Conservation (phyloP, 148 eudicot species). For the Vaccinium darrowii region DNA sequence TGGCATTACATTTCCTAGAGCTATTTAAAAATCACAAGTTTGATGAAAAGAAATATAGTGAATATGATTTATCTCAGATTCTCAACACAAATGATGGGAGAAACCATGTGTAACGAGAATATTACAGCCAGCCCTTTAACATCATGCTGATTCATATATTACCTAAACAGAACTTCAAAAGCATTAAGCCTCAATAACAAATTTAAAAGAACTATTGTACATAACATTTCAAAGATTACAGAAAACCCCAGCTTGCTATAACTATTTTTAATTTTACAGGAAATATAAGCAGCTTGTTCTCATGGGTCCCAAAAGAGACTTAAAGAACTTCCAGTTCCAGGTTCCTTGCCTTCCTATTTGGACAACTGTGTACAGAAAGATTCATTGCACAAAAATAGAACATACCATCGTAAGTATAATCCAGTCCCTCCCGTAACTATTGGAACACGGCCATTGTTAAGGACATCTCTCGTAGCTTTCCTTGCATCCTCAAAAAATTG, state of each 20-base stretch:
- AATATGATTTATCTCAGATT: neutral
- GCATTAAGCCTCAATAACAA: neutral
- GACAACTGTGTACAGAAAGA: constrained; percentile 9
- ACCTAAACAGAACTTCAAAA: neutral
- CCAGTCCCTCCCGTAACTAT: constrained; percentile 96
- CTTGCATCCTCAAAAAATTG: constrained; percentile 89
- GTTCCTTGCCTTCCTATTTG: neutral
- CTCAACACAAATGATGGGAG: neutral
- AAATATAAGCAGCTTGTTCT: neutral
- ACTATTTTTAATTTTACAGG: neutral
- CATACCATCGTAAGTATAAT: constrained; percentile 90
- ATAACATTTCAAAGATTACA: neutral
- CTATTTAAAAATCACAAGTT: neutral
- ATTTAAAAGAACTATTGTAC: neutral
- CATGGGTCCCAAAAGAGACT: neutral
- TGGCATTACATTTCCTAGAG: neutral
- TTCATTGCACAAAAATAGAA: constrained; percentile 12
- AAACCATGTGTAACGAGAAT: neutral
- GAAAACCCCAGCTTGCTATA: neutral
- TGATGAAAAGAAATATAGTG: neutral
- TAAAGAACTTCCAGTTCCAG: neutral
- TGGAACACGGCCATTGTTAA: constrained; percentile 77
- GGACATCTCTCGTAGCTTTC: constrained; percentile 70
- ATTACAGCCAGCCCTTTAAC: neutral
- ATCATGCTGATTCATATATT: constrained; percentile 4